Percentiles rank a stretch among this genome's conserved stretches.
Evolutionary conservation across 129 eudicot species (phyloP).

Genomic region (Artemisia tridentata): DNA sequence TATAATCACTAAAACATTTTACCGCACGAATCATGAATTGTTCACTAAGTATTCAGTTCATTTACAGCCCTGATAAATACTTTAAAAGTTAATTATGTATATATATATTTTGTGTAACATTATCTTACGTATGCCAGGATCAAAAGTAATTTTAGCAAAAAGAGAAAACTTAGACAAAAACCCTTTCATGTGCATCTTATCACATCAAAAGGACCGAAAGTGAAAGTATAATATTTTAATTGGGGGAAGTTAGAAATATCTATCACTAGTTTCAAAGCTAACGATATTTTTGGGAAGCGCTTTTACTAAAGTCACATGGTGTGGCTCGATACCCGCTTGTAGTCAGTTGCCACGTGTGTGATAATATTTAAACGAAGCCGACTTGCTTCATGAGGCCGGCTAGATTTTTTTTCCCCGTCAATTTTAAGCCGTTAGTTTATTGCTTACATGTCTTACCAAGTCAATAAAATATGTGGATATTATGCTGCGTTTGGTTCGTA

Average conservation of each 20-base stretch:
- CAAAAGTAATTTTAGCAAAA: no score
- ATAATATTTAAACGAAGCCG: constrained; percentile 18
- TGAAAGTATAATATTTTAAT: constrained; percentile 6
- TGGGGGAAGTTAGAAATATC: constrained; percentile 26
- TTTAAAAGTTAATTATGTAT: no score
- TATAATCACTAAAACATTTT: no score
- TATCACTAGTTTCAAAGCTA: constrained; percentile 1
- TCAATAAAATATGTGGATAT: not conserved
- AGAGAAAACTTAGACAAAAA: no score
- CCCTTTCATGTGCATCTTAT: no score
- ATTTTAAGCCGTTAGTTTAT: constrained; percentile 22
- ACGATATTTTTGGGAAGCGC: constrained; percentile 19
- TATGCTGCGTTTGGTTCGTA: no score
- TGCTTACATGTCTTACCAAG: constrained; percentile 13
- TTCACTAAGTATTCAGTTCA: no score
- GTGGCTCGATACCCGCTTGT: constrained; percentile 19
- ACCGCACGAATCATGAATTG: no score
- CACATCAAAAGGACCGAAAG: not conserved
- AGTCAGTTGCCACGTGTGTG: constrained; percentile 37
- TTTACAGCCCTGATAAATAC: no score
- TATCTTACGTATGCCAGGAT: no score
- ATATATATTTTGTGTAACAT: no score
- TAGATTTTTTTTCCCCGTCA: constrained; percentile 26
- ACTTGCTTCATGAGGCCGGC: constrained; percentile 26
- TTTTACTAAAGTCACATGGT: constrained; percentile 36